These are phyloP conservation scores for Toxoplasma gondii DNA, from an alignment of 169 alveolate species.

Conservation along the genomic window DNA sequence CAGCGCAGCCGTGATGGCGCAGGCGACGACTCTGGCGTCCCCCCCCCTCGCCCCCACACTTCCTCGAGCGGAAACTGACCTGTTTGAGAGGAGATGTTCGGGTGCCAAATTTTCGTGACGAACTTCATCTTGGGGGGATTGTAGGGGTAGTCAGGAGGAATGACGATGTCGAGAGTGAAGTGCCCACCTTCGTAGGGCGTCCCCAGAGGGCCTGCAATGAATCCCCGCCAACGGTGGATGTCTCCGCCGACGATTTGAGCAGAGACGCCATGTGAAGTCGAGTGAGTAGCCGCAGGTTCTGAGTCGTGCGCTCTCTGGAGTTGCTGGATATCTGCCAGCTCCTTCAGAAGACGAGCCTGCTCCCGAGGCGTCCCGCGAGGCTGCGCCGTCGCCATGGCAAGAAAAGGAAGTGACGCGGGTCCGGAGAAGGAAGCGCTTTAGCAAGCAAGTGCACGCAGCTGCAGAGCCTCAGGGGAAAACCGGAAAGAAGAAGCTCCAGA, in stretches of 20 bases:
- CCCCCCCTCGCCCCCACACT: no score
- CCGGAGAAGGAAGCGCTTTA: no score
- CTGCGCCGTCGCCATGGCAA: neutral
- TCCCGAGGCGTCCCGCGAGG: slow-evolving; percentile 33
- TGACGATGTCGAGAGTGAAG: slow-evolving; percentile 88
- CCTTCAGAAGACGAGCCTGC: slow-evolving; percentile 22
- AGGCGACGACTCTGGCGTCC: no score
- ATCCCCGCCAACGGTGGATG: slow-evolving; percentile 28
- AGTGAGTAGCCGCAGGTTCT: neutral
- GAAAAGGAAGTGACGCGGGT: neutral
- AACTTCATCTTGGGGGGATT: slow-evolving; percentile 94
- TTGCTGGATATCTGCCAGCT: slow-evolving; percentile 31
- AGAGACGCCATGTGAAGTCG: neutral
- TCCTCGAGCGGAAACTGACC: no score
- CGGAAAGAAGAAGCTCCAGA: neutral
- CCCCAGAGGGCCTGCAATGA: slow-evolving; percentile 73
- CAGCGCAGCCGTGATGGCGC: no score
- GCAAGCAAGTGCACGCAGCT: no score
- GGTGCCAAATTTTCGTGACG: slow-evolving; percentile 97
- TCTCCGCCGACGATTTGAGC: slow-evolving; percentile 18
- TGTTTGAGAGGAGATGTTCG: slow-evolving; percentile 93
- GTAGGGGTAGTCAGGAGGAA: slow-evolving; percentile 96
- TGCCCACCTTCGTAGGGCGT: slow-evolving; percentile 95
- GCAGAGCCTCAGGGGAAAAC: no score
- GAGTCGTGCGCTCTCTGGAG: neutral